Evolutionary conservation across 2,329 filamentous ascomycete species (phyloP), one percentile per base, ranked within the genome.

Genomic region (Xylaria sp.): DNA sequence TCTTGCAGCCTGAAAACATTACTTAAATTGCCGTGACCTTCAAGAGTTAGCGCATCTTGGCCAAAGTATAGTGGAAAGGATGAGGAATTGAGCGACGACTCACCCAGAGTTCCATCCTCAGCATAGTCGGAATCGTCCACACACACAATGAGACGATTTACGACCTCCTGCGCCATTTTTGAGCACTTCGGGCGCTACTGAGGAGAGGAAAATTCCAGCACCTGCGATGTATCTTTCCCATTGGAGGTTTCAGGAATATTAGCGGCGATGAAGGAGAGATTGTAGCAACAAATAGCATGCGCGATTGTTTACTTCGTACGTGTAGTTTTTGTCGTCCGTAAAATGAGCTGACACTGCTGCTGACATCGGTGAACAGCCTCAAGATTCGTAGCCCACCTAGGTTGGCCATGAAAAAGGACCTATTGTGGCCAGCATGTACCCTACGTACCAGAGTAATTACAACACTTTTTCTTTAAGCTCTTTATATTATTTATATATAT

Each of bases 101-200:
- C 39, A 69, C 67, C 67, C 7, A 66, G 39, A 6, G 67, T 69
- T 33, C 67, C 67, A 56, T 69, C 67, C 20, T 69, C 67, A 12
- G 9, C 23, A 20, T 55, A 69, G 8, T 69, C 54, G 1, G 67
- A 59, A n/a, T 69, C 67, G 23, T 69, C 67, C n/a, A 69, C 63
- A 25, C 63, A 69, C 15, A 69, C 59, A 12, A 69, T 60, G 1
- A 69, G 51, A 41, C 67, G 63, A 46, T 41, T 59, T 23, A 58
- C 59, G 8, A 46, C 23, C 20, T 31, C 33, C 41, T 57, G 28
- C 15, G 64, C 64, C 64, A 67, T 67, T 28, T 13, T 63, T 36
- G 28, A 3, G 33, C 28, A 41, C 48, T 60, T 49, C 28, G 28
- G 58, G 43, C 58, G 25, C 43, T 60, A n/a, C 25, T 58, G 12